These are phyloP conservation scores for Pichia deserticola DNA, from an alignment of 805 yeast species.

Conservation along the genomic window DNA sequence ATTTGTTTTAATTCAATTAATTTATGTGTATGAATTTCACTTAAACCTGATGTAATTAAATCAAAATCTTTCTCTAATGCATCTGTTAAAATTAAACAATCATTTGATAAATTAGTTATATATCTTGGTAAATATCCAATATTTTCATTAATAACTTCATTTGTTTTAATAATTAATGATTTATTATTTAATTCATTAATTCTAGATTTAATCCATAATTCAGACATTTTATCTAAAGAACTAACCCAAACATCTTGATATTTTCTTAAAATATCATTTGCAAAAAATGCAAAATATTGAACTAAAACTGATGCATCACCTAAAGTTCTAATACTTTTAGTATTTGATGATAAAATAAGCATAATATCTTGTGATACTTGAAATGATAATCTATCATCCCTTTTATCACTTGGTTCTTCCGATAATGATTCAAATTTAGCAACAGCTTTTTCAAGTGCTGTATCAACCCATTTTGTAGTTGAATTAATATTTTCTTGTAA, in stretches of 20 bases:
- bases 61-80: slow-evolving; percentile 21
- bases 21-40: slow-evolving; percentile 19
- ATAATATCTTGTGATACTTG: slow-evolving; percentile 23
- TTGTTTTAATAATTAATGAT: background rate
- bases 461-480: slow-evolving; percentile 79
- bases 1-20: slow-evolving; percentile 11
- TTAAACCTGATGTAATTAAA: slow-evolving; percentile 16
- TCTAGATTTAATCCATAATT: slow-evolving; percentile 10
- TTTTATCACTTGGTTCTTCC: slow-evolving; percentile 51
- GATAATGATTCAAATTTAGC: slow-evolving; percentile 55
- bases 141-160: slow-evolving; percentile 1
- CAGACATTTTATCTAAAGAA: slow-evolving; percentile 14
- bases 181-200: background rate
- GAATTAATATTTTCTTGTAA: slow-evolving; percentile 57
- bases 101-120: slow-evolving; percentile 25
- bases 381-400: slow-evolving; percentile 21
- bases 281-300: slow-evolving; percentile 20
- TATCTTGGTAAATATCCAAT: slow-evolving; percentile 26
- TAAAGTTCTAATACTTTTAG: slow-evolving; percentile 33
- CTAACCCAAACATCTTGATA: slow-evolving; percentile 18
- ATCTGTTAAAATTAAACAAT: slow-evolving; percentile 25
- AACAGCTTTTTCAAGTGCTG: slow-evolving; percentile 29
- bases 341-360: slow-evolving; percentile 21
- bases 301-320: slow-evolving; percentile 24
- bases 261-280: slow-evolving; percentile 16